A percentile compares a stretch with the other conserved stretches of the same genome.
Conservation (phyloP, 306 rosid genomes). For the Trifolium pratense region DNA sequence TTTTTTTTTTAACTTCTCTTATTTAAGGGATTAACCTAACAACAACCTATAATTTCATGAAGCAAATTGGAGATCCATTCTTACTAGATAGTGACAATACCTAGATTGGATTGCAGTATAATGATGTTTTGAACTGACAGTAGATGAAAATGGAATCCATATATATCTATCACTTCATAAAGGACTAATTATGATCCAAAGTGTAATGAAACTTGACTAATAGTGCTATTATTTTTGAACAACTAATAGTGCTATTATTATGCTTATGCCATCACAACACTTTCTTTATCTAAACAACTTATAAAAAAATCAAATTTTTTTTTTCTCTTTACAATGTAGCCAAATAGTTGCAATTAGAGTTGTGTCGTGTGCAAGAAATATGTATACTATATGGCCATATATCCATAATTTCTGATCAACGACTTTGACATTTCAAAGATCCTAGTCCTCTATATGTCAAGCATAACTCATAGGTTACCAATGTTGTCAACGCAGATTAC, state of each 20-base stretch:
- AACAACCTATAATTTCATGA: background rate
- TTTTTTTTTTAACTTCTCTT: background rate
- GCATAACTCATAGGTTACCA: background rate
- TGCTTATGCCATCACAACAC: background rate
- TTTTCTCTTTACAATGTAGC: conserved; percentile 3
- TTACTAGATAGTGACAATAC: background rate
- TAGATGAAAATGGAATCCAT: conserved; percentile 2
- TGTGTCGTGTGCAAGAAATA: background rate
- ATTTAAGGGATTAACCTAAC: background rate
- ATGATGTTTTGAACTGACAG: no score
- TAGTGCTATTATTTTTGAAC: no score
- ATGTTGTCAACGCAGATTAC: background rate
- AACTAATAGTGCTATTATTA: background rate
- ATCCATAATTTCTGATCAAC: background rate
- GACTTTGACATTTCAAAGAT: background rate
- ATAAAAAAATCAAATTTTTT: background rate
- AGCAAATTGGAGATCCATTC: background rate
- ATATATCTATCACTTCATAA: background rate
- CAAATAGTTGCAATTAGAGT: background rate
- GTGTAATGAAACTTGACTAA: background rate
- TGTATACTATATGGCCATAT: background rate
- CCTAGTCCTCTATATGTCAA: background rate
- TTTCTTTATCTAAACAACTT: background rate
- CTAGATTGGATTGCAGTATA: no score
- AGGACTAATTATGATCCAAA: background rate